Conservation (phyloP, 306 rosid species). For the Clitoria ternatea region DNA sequence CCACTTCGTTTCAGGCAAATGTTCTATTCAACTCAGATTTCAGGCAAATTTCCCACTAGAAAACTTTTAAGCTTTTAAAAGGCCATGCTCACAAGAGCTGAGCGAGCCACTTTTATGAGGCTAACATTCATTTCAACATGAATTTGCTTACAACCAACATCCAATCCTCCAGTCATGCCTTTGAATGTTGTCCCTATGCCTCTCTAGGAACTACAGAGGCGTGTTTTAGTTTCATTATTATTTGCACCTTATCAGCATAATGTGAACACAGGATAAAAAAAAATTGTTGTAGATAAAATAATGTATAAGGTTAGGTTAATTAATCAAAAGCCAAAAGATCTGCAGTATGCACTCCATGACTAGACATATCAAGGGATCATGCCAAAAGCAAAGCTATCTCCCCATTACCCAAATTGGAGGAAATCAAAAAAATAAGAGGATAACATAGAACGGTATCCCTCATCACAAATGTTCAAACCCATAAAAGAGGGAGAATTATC, state of each 20-base stretch:
- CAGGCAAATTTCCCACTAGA: neutral
- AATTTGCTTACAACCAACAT: neutral
- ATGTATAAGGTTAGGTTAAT: neutral
- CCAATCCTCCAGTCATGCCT: neutral
- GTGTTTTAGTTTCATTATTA: neutral
- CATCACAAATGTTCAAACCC: neutral
- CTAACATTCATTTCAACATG: neutral
- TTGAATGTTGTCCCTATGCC: neutral
- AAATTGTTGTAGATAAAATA: neutral
- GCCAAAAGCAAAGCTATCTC: neutral
- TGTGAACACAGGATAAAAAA: neutral
- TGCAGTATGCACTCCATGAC: neutral
- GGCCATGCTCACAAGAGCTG: neutral
- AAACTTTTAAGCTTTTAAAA: neutral
- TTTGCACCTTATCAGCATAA: neutral
- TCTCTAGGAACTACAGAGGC: neutral
- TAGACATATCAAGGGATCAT: neutral
- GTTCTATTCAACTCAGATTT: neutral
- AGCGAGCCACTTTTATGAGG: neutral
- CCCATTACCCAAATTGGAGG: too few relatives aligned
- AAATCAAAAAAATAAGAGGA: neutral
- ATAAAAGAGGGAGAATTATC: neutral
- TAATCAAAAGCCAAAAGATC: neutral
- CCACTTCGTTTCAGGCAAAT: too few relatives aligned
- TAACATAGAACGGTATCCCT: neutral